A percentile compares a stretch with the other conserved stretches of the same genome.
Conservation (phyloP, 2,329 filamentous ascomycete species). For the Paracoccidioides lutzii region DNA sequence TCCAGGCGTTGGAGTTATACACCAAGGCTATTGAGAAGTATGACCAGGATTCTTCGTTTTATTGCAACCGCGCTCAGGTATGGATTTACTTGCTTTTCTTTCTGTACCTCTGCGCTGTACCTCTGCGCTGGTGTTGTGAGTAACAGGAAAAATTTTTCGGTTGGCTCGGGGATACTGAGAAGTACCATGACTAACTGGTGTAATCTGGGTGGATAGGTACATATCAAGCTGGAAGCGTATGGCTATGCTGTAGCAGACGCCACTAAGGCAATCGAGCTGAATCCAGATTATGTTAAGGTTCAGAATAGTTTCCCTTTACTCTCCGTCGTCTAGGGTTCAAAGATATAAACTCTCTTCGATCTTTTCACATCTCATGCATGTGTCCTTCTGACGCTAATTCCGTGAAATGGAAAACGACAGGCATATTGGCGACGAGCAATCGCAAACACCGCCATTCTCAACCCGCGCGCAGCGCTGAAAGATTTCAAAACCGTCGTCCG, state of each 20-base stretch:
- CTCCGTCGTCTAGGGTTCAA: background rate
- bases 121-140: background rate
- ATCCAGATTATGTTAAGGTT: conserved; percentile 81
- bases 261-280: conserved; percentile 78
- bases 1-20: conserved; percentile 67
- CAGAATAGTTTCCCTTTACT: conserved; percentile 6
- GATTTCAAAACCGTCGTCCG: conserved; percentile 88
- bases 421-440: conserved; percentile 90
- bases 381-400: background rate
- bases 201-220: conserved; percentile 44
- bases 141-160: background rate
- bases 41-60: conserved; percentile 76
- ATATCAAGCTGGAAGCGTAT: conserved; percentile 92
- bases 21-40: conserved; percentile 75
- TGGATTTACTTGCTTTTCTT: conserved; percentile 17
- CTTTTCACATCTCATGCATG: background rate
- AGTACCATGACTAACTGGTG: background rate
- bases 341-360: background rate
- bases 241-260: conserved; percentile 87
- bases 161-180: background rate
- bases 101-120: background rate
- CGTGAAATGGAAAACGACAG: conserved; percentile 31
- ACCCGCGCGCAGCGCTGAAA: conserved; percentile 72
- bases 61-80: conserved; percentile 89
- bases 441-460: conserved; percentile 80